These are phyloP conservation scores for Iberis pinnata DNA, from an alignment of 345 rosid species.

Conservation along the genomic window DNA sequence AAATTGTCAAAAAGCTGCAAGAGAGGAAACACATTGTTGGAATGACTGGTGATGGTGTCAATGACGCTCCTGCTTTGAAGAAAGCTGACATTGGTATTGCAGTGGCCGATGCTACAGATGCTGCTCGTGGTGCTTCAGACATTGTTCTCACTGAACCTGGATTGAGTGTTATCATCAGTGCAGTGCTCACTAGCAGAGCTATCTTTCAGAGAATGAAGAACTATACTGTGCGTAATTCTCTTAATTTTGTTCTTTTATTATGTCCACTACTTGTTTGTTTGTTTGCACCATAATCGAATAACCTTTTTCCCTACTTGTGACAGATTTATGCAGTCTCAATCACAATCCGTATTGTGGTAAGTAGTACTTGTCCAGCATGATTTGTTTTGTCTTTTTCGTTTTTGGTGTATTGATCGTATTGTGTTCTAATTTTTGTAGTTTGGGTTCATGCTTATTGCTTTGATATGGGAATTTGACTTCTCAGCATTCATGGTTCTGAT, in stretches of 20 bases:
- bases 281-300: not conserved
- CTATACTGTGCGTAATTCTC: constrained; percentile 50
- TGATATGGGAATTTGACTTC: constrained; percentile 45
- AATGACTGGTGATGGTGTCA: constrained; percentile 96
- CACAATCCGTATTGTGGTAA: constrained; percentile 46
- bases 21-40: constrained; percentile 76
- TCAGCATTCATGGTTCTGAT: constrained; percentile 85
- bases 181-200: constrained; percentile 88
- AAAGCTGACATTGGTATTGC: constrained; percentile 89
- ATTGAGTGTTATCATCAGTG: constrained; percentile 80
- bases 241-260: not conserved
- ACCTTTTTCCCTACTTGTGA: constrained; percentile 7
- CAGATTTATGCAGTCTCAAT: constrained; percentile 39
- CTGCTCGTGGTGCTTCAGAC: constrained; percentile 85
- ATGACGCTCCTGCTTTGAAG: constrained; percentile 87
- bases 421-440: constrained; percentile 19
- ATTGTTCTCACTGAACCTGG: constrained; percentile 93
- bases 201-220: constrained; percentile 94
- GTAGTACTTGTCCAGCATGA: constrained; percentile 10
- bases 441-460: constrained; percentile 44
- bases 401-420: constrained; percentile 11
- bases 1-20: constrained; percentile 75
- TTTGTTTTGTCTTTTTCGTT: too few relatives aligned
- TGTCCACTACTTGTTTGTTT: constrained; percentile 11
- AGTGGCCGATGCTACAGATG: constrained; percentile 91